Evolutionary conservation across 2,329 filamentous ascomycete genomes (phyloP).

Genomic region (Colletotrichum viniferum): DNA sequence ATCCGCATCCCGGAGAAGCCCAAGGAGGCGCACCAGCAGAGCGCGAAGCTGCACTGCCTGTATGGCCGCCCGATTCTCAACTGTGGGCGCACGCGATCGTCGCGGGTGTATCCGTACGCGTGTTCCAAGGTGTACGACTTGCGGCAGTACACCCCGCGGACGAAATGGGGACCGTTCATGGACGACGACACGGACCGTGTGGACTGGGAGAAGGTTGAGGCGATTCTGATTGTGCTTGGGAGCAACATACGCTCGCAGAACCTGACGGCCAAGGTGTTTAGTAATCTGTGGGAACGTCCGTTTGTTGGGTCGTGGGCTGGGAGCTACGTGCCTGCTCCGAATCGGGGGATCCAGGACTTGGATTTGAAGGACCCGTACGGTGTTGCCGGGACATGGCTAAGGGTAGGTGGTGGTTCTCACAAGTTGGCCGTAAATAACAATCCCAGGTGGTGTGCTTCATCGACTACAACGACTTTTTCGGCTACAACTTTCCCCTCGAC

Average conservation of each 20-base stretch:
- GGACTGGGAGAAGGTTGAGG: slow-evolving; percentile 83
- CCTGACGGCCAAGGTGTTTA: slow-evolving; percentile 50
- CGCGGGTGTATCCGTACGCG: slow-evolving; percentile 62
- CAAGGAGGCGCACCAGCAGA: slow-evolving; percentile 60
- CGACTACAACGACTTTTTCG: slow-evolving; percentile 75
- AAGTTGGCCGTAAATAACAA: not conserved
- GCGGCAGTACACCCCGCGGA: slow-evolving; percentile 65
- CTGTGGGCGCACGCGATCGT: slow-evolving; percentile 37
- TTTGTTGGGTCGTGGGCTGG: slow-evolving; percentile 60
- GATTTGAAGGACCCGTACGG: slow-evolving; percentile 71
- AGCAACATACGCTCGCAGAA: slow-evolving; percentile 62
- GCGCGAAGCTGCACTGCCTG: slow-evolving; percentile 73
- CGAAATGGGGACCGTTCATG: slow-evolving; percentile 74
- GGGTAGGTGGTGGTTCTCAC: slow-evolving; percentile 48
- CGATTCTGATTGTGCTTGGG: slow-evolving; percentile 71
- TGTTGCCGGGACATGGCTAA: slow-evolving; percentile 73
- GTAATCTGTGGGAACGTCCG: slow-evolving; percentile 57
- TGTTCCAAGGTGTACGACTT: slow-evolving; percentile 76
- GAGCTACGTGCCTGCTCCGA: slow-evolving; percentile 47
- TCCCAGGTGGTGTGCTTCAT: slow-evolving; percentile 51
- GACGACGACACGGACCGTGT: slow-evolving; percentile 65
- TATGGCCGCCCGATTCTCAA: slow-evolving; percentile 65
- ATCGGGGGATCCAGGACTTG: slow-evolving; percentile 43
- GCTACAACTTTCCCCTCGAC: slow-evolving; percentile 68
- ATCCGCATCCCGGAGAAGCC: slow-evolving; percentile 11